A percentile compares a stretch with the other conserved stretches of the same genome.
Evolutionary conservation across 345 rosid genomes (phyloP).

Genomic region (Sonneratia caseolaris): DNA sequence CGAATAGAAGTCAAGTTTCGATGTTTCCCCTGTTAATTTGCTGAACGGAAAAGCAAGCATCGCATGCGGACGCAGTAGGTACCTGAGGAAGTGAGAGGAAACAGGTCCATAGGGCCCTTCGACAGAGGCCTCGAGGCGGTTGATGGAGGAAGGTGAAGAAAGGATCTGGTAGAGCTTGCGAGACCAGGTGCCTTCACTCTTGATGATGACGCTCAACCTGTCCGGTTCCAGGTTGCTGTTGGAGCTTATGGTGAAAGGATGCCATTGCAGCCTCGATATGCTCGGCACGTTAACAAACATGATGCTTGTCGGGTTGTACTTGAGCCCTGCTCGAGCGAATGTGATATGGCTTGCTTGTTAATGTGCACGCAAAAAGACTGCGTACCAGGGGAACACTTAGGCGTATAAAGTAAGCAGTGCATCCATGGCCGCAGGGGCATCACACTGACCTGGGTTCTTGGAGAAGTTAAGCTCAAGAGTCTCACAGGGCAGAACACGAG

Average conservation of each 20-base stretch:
- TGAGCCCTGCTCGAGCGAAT: conserved; percentile 32
- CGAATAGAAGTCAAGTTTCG: background rate
- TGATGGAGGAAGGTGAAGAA: conserved; percentile 42
- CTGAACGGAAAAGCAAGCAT: background rate
- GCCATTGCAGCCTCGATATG: conserved; percentile 84
- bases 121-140: conserved; percentile 44
- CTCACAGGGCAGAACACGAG: conserved; percentile 53
- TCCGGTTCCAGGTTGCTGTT: conserved; percentile 61
- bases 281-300: conserved; percentile 63
- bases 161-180: conserved; percentile 46
- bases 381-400: no score
- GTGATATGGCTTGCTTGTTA: no score
- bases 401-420: background rate
- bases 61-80: background rate
- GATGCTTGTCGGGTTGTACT: conserved; percentile 58
- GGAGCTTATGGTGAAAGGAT: conserved; percentile 74
- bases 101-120: conserved; percentile 95
- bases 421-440: background rate
- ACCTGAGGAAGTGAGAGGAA: conserved; percentile 65
- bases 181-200: conserved; percentile 80
- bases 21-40: background rate
- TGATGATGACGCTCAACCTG: conserved; percentile 53
- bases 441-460: conserved; percentile 36
- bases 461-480: conserved; percentile 65
- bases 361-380: no score